These are phyloP conservation scores for Metahyphopichia silvanorum DNA, from an alignment of 805 yeast genomes.

Conservation along the genomic window DNA sequence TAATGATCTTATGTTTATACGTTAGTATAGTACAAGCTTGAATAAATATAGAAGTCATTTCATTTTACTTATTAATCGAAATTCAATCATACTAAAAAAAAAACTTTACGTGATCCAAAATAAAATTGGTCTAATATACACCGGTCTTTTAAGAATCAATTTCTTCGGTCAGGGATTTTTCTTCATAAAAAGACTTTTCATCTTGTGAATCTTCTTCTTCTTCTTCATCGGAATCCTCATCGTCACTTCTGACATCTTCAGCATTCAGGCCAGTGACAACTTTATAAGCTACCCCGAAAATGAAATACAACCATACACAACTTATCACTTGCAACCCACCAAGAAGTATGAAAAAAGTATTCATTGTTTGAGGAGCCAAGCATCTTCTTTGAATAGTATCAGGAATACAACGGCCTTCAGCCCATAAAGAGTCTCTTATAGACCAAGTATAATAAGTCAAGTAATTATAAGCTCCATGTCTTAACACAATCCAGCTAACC, in stretches of 20 bases:
- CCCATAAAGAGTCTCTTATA: constrained; percentile 33
- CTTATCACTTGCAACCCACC: constrained; percentile 65
- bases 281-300: constrained; percentile 63
- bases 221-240: constrained; percentile 52
- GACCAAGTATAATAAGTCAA: constrained; percentile 56
- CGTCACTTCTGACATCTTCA: constrained; percentile 84
- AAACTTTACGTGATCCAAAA: too few species aligned
- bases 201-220: constrained; percentile 11
- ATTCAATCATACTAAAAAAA: too few species aligned
- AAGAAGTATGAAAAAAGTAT: constrained; percentile 52
- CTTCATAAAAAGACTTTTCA: too few species aligned
- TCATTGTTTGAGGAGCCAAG: constrained; percentile 45
- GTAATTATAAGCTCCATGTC: constrained; percentile 74
- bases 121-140: too few species aligned
- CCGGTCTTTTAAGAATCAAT: too few species aligned
- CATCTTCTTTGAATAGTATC: constrained; percentile 42
- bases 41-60: too few species aligned
- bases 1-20: constrained; percentile 63
- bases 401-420: constrained; percentile 37
- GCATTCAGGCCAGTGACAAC: constrained; percentile 74
- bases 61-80: too few species aligned
- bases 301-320: constrained; percentile 72
- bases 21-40: too few species aligned
- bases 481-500: constrained; percentile 61
- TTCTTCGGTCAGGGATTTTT: too few species aligned